Base-by-base conservation (phyloP, 192 early-diverging fungal species). In the Backusella macrospora region DNA sequence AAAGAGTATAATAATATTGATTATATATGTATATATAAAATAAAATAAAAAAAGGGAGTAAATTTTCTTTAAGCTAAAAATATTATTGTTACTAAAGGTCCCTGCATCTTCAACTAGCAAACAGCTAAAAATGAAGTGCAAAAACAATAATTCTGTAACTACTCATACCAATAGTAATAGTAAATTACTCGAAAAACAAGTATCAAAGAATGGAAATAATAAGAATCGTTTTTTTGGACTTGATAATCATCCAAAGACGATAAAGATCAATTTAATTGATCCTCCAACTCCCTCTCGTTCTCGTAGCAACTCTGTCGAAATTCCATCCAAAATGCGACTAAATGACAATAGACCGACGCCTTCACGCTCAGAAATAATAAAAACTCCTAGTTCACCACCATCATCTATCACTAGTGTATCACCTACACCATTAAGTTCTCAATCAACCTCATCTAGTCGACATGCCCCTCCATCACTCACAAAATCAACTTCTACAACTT, bases 271-370 rank as follows among this genome's bases (percentile, higher is more conserved):
- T 13, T 40, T 40, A 29, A 10, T 23, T 12, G 4, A 63, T 46
- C 46, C 37, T 14, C 62, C 72, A 1, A 74, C 64, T 40, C 49
- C 55, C 8, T 42, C 48, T 48, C 62, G 75, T 34, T 45, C 62
- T 65, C 44, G 75, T 64, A 73, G 68, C 23, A 71, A 62, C 16
- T 76, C 75, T 48, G 48, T 65, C 29, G 62, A 64, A 13, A 65
- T 29, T 29, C 26, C 67, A 46, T 26, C 67, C 45, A 66, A 66
- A n/a, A 21, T 66, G 38, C 65, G 65, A 21, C 23, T 68, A 68
- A 45, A 39, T 47, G 67, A 68, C 44, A 45, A 23, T 47, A 43
- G 45, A 68, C 42, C 44, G 18, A 46, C 67, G 43, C 44, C 67
- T 47, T 68, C 67, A 68, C 42, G 45, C 16, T 68, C 67, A 46